Percentiles rank a stretch among this genome's conserved stretches.
Conservation (phyloP, 495 filamentous ascomycete genomes). For the Neurospora sp. region DNA sequence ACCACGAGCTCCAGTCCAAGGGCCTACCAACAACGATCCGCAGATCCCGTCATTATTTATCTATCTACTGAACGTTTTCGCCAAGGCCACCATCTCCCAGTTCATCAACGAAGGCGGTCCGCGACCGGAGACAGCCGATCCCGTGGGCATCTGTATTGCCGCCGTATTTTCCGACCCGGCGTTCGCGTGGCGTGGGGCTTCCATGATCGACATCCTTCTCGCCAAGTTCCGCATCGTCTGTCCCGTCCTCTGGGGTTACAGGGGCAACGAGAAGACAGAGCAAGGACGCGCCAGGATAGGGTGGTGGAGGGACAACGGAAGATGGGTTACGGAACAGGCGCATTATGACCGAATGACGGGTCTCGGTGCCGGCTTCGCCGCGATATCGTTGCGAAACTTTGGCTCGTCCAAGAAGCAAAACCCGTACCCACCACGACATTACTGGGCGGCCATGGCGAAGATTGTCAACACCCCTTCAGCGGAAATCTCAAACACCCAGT, state of each 20-base stretch:
- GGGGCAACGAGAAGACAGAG: slow-evolving; percentile 64
- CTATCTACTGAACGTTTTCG: slow-evolving; percentile 73
- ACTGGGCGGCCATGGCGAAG: slow-evolving; percentile 65
- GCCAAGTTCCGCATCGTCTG: slow-evolving; percentile 76
- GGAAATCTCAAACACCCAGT: slow-evolving; percentile 67
- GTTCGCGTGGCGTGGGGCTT: slow-evolving; percentile 58
- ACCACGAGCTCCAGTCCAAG: slow-evolving; percentile 43
- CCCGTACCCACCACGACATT: slow-evolving; percentile 68
- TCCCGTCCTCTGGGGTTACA: slow-evolving; percentile 79
- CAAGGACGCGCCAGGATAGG: slow-evolving; percentile 60
- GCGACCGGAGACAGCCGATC: slow-evolving; percentile 63
- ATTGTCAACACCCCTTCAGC: slow-evolving; percentile 60
- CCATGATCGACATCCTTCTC: slow-evolving; percentile 76
- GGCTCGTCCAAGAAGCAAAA: slow-evolving; percentile 52
- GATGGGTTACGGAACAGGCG: slow-evolving; percentile 52
- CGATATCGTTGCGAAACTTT: slow-evolving; percentile 75
- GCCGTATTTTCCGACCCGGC: slow-evolving; percentile 60
- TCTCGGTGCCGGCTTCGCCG: slow-evolving; percentile 71
- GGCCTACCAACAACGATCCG: slow-evolving; percentile 42
- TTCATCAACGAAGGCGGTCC: slow-evolving; percentile 65
- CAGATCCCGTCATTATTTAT: slow-evolving; percentile 58
- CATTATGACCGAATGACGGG: slow-evolving; percentile 80
- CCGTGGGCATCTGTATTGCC: slow-evolving; percentile 66
- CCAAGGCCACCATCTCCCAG: slow-evolving; percentile 67
- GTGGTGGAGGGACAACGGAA: slow-evolving; percentile 53